These are phyloP conservation scores for Spathaspora boniae DNA, from an alignment of 805 yeast species.

Conservation along the genomic window DNA sequence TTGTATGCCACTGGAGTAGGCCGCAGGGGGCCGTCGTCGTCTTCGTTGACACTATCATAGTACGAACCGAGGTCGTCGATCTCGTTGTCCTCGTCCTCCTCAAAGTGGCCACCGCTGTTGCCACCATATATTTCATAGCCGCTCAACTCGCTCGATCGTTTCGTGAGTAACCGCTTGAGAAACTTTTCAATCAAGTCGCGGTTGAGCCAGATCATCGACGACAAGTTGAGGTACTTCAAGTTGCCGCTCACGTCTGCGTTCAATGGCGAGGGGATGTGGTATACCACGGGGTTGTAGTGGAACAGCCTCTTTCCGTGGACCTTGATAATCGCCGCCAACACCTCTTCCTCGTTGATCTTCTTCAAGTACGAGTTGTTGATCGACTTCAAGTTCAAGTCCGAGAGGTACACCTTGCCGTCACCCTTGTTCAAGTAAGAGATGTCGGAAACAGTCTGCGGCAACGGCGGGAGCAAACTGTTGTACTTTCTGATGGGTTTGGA, in stretches of 20 bases:
- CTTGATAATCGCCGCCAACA: conserved; percentile 23
- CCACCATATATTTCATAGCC: conserved; percentile 4
- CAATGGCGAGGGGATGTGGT: conserved; percentile 1
- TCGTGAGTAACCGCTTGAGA: conserved; percentile 27
- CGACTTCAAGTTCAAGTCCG: conserved; percentile 40
- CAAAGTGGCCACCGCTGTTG: conserved; percentile 8
- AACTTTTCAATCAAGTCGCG: conserved; percentile 33
- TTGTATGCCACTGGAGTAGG: conserved; percentile 6
- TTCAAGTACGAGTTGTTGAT: conserved; percentile 29
- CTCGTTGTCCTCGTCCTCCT: conserved; percentile 10
- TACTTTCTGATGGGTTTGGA: conserved; percentile 31
- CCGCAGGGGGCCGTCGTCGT: conserved; percentile 3
- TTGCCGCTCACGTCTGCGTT: conserved; percentile 11
- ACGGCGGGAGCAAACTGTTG: conserved; percentile 37
- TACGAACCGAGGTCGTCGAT: conserved; percentile 4
- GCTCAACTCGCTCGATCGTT: conserved; percentile 6
- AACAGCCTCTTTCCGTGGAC: conserved; percentile 20
- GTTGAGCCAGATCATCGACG: conserved; percentile 47
- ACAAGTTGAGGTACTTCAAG: conserved; percentile 37
- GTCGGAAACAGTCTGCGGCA: conserved; percentile 24
- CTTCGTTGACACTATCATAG: conserved; percentile 4
- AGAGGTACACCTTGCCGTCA: conserved; percentile 33
- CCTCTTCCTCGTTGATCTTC: conserved; percentile 29
- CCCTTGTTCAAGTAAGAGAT: conserved; percentile 28
- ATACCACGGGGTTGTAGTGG: conserved; percentile 4